Percentiles rank a stretch among this genome's conserved stretches.
Conservation (phyloP, 2,329 filamentous ascomycete genomes). For the Talaromyces verruculosus region DNA sequence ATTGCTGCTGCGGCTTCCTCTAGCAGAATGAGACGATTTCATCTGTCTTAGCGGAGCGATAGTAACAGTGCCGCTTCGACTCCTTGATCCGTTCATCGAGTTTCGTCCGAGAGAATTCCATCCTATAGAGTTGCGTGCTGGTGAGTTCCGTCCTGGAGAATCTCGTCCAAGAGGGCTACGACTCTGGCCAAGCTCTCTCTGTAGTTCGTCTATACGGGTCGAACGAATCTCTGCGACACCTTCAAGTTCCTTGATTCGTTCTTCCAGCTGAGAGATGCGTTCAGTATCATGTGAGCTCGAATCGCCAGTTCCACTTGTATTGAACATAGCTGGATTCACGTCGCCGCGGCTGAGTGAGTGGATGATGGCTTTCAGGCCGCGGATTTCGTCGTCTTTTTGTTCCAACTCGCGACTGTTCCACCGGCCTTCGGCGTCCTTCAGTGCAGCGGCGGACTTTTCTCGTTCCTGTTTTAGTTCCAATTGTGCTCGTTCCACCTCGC, state of each 20-base stretch:
- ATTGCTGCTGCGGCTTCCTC: conserved; percentile 30
- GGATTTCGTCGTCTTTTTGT: conserved; percentile 95
- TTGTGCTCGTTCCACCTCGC: conserved; percentile 88
- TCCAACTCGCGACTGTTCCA: conserved; percentile 71
- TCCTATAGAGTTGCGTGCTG: conserved; percentile 16
- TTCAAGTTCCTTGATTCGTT: conserved; percentile 76
- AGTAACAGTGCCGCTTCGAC: conserved; percentile 40
- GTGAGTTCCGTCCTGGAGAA: conserved; percentile 11
- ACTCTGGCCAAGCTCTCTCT: conserved; percentile 65
- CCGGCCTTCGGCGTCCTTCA: conserved; percentile 53
- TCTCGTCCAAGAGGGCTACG: conserved; percentile 13
- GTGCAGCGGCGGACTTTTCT: conserved; percentile 69
- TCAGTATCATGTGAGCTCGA: conserved; percentile 56
- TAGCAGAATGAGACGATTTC: conserved; percentile 29
- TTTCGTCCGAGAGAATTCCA: conserved; percentile 19
- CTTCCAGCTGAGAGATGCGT: conserved; percentile 67
- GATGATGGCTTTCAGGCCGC: conserved; percentile 95
- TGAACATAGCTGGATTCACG: conserved; percentile 30
- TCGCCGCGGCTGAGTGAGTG: conserved; percentile 79
- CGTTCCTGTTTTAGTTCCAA: conserved; percentile 84
- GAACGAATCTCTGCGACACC: conserved; percentile 70
- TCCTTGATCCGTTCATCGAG: conserved; percentile 26
- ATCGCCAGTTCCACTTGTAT: conserved; percentile 32
- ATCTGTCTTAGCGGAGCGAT: conserved; percentile 35
- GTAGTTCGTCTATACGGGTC: conserved; percentile 76